phyloP scores from a whole-genome alignment of 441 rosid genomes.

The Pelargonium myrrhifolium region DNA sequence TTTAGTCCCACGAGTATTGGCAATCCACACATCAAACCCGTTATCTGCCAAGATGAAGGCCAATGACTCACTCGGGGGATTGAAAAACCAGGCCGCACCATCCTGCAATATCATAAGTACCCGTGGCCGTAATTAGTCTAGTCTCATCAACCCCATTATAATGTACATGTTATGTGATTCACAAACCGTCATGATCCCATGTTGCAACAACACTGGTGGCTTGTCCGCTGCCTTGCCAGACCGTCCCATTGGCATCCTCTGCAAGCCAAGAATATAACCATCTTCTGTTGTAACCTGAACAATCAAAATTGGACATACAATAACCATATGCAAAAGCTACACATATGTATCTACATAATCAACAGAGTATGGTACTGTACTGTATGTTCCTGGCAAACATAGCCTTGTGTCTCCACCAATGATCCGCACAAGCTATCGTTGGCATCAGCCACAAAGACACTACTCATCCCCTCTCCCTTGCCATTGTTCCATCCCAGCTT shows the following conservation, averaged over 20 bases:
- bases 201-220: constrained; percentile 32
- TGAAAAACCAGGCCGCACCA: constrained; percentile 26
- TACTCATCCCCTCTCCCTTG: neutral
- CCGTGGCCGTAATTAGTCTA: neutral
- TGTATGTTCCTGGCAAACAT: constrained; percentile 42
- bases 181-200: constrained; percentile 28
- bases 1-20: constrained; percentile 35
- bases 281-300: constrained; percentile 31
- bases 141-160: neutral
- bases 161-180: neutral
- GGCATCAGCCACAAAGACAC: constrained; percentile 1
- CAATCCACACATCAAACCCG: constrained; percentile 38
- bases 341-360: too few species aligned
- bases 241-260: constrained; percentile 25
- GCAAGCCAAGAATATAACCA: constrained; percentile 30
- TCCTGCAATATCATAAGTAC: constrained; percentile 18
- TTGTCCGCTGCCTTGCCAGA: constrained; percentile 27
- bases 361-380: constrained; percentile 13
- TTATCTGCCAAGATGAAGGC: constrained; percentile 31
- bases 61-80: constrained; percentile 18
- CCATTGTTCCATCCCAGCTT: constrained; percentile 11
- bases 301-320: neutral
- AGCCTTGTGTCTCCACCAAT: constrained; percentile 40
- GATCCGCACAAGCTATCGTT: constrained; percentile 30
- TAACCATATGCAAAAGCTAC: neutral